A percentile compares a stretch with the other conserved stretches of the same genome.
Evolutionary conservation across 2,329 filamentous ascomycete genomes (phyloP).

Genomic region (Penicillium sp.): DNA sequence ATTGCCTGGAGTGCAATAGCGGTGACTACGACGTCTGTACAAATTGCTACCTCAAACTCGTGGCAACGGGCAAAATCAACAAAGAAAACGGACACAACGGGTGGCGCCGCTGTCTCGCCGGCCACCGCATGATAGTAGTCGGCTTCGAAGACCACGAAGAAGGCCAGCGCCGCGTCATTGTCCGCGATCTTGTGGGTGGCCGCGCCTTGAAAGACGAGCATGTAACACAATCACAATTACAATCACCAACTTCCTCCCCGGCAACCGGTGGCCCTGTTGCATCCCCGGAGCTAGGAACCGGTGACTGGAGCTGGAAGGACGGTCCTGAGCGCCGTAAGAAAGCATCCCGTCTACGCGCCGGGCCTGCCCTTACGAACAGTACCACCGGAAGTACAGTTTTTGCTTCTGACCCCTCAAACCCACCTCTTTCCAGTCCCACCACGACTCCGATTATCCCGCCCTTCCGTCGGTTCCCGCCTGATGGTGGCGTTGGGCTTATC

Average conservation of each 20-base stretch:
- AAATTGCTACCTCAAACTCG: slow-evolving; percentile 70
- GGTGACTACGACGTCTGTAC: slow-evolving; percentile 89
- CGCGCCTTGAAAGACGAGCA: slow-evolving; percentile 63
- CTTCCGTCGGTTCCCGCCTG: slow-evolving; percentile 62
- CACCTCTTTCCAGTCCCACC: slow-evolving; percentile 9
- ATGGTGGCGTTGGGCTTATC: slow-evolving; percentile 67
- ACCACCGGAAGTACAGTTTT: slow-evolving; percentile 3
- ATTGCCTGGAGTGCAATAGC: slow-evolving; percentile 72
- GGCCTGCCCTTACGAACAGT: slow-evolving; percentile 4
- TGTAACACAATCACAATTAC: slow-evolving; percentile 25
- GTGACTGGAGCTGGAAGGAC: slow-evolving; percentile 46
- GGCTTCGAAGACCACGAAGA: slow-evolving; percentile 68
- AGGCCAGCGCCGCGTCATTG: slow-evolving; percentile 65
- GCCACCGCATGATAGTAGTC: slow-evolving; percentile 81
- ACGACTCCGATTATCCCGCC: slow-evolving; percentile 9
- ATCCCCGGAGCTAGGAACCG: slow-evolving; percentile 29
- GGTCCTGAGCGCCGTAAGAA: slow-evolving; percentile 40
- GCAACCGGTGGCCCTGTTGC: slow-evolving; percentile 26
- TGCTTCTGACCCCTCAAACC: slow-evolving; percentile 16
- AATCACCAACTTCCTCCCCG: slow-evolving; percentile 17
- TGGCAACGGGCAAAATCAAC: slow-evolving; percentile 63
- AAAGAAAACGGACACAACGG: slow-evolving; percentile 73
- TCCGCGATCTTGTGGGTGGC: slow-evolving; percentile 75
- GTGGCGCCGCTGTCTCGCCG: slow-evolving; percentile 77
- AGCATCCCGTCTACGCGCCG: slow-evolving; percentile 32